Base-by-base conservation (phyloP, 2,329 filamentous ascomycete genomes). In the Diaporthe australafricana region DNA sequence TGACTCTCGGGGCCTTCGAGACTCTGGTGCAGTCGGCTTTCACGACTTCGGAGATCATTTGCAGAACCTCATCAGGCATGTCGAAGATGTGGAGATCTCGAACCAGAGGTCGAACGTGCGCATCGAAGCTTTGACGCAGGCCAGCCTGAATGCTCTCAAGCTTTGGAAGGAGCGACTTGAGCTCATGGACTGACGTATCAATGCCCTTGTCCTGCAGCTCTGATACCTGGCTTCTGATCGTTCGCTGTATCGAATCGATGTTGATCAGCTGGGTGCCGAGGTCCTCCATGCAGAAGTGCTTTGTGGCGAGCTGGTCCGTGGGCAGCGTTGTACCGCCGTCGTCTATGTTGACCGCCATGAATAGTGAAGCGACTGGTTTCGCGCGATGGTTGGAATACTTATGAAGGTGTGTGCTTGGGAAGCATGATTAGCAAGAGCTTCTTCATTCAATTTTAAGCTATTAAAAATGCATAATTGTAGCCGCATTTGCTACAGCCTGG, bases 141-240 rank as follows among this genome's bases (percentile, higher is more conserved):
- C 40, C n/a, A 25, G 8, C 12, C 25, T 62, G 56, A 1, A 62
- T 16, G 25, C 40, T 16, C 1, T n/a, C 17, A 16, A 22, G n/a
- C 0, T 6, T 45, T n/a, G 56, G 56, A 7, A 16, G 25, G 16
- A 22, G 22, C 1, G 38, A 45, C 8, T 27, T 20, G 16, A 30
- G n/a, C 14, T 25, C 35, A 0, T 16, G 1, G 6, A 20, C 12
- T 6, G n/a, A 3, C 4, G n/a, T 20, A 0, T 17, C 22, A 1
- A 5, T 38, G 55, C 2, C 5, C 0, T 17, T 57, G n/a, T 20
- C 20, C 35, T 27, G 6, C 1, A 17, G 11, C 3, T 27, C 5
- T 6, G 3, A 11, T 1, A 16, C 16, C 0, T 42, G 16, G 1
- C 4, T 20, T 27, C 1, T 27, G 14, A 60, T 20, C 0, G 2